Conservation (phyloP, 306 rosid species). For the Lotus japonicus region DNA sequence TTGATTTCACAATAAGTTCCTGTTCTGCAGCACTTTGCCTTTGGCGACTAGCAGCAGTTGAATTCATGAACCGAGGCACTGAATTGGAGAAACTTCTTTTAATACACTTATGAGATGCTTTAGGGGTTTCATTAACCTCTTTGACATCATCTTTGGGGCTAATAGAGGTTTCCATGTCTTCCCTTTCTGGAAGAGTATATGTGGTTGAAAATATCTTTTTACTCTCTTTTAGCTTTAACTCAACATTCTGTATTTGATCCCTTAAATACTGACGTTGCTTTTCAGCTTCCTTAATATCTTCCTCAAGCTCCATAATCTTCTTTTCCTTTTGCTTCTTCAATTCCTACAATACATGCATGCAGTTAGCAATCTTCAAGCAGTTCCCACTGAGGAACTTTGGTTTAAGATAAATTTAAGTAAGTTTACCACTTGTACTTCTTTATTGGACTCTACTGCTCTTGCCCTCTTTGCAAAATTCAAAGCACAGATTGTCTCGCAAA, state of each 20-base stretch:
- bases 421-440: conserved; percentile 60
- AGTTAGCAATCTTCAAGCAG: conserved; percentile 11
- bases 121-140: conserved; percentile 40
- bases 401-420: conserved; percentile 16
- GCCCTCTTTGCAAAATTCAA: conserved; percentile 86
- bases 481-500: conserved; percentile 77
- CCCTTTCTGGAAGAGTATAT: conserved; percentile 32
- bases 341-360: conserved; percentile 45
- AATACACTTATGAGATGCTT: conserved; percentile 32
- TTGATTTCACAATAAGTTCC: conserved; percentile 36
- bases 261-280: conserved; percentile 41
- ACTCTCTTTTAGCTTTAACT: conserved; percentile 42
- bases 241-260: conserved; percentile 48
- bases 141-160: conserved; percentile 39
- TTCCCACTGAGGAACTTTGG: not conserved
- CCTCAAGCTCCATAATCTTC: conserved; percentile 54
- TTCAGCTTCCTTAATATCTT: conserved; percentile 66
- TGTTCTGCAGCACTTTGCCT: conserved; percentile 59
- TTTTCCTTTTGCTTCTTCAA: conserved; percentile 67
- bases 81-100: conserved; percentile 38
- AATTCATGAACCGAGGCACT: conserved; percentile 87
- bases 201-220: conserved; percentile 34
- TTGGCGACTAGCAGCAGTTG: conserved; percentile 89
- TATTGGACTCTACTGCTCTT: conserved; percentile 58
- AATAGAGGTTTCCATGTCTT: conserved; percentile 14